phyloP scores from a whole-genome alignment of 805 yeast genomes.

The Clavispora vitiphila region DNA sequence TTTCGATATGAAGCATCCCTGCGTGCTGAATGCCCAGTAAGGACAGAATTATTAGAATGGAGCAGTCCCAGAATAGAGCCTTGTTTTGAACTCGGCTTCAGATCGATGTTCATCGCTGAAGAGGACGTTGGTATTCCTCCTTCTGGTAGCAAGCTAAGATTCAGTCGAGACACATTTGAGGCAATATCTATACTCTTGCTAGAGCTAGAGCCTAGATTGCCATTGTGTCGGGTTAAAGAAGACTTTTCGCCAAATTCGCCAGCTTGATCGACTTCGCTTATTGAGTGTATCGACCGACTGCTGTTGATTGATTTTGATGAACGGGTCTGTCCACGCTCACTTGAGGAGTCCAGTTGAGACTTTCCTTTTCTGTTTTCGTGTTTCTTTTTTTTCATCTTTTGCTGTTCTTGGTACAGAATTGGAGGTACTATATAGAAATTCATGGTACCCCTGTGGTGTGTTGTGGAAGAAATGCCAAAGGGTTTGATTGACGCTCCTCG shows the following conservation, averaged over 20 bases:
- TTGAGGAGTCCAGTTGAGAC: background rate
- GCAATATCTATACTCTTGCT: background rate
- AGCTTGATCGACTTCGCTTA: background rate
- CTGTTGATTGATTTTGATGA: background rate
- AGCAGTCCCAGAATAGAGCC: background rate
- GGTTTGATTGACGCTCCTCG: background rate
- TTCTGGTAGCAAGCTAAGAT: background rate
- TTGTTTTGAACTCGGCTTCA: background rate
- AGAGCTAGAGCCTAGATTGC: background rate
- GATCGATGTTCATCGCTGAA: background rate
- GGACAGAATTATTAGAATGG: background rate
- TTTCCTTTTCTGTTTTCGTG: background rate
- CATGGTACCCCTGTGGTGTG: slow-evolving; percentile 17
- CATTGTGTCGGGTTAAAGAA: background rate
- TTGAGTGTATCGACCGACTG: background rate
- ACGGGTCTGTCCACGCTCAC: background rate
- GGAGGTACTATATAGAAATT: slow-evolving; percentile 36
- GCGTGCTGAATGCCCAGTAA: background rate
- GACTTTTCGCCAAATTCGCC: background rate
- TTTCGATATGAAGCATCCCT: background rate
- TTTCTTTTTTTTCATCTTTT: slow-evolving; percentile 26
- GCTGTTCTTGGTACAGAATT: slow-evolving; percentile 38
- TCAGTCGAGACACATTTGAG: background rate
- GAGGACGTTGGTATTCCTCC: background rate
- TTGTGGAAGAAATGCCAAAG: background rate